Evolutionary conservation across 768 basidiomycete genomes (phyloP).

Genomic region (Lyophyllum semitale): DNA sequence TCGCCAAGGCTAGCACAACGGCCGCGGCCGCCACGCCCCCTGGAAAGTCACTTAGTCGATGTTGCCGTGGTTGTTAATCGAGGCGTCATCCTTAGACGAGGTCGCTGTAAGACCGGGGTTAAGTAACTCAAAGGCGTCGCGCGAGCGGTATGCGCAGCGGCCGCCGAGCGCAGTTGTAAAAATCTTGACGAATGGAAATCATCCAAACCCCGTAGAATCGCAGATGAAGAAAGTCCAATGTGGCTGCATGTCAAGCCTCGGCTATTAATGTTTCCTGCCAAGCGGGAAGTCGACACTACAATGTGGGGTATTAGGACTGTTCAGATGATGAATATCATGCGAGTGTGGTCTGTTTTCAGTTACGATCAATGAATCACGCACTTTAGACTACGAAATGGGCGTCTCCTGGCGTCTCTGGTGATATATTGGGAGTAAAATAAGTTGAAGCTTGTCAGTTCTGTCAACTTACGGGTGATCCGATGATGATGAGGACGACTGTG

Average conservation of each 20-base stretch:
- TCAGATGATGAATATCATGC: background rate
- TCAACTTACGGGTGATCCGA: slow-evolving; percentile 6
- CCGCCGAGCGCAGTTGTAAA: background rate
- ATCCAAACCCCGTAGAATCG: too few species aligned
- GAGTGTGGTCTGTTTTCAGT: background rate
- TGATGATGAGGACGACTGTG: background rate
- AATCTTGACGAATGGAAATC: background rate
- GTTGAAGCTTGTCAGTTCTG: background rate
- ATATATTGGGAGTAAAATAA: background rate
- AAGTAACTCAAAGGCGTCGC: background rate
- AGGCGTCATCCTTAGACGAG: background rate
- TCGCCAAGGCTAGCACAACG: background rate
- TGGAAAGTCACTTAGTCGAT: background rate
- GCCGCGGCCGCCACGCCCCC: background rate
- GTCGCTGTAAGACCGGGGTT: background rate
- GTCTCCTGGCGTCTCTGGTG: background rate
- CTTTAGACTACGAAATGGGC: background rate
- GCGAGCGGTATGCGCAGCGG: background rate
- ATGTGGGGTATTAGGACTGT: background rate
- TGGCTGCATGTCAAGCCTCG: background rate
- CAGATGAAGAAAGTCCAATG: too few species aligned
- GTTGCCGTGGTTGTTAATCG: background rate
- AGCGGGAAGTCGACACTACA: background rate
- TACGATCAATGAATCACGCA: background rate
- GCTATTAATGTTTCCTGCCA: background rate